A percentile compares a stretch with the other conserved stretches of the same genome.
Conservation (phyloP, 208 protist species). For the Acanthamoeba healyi region DNA sequence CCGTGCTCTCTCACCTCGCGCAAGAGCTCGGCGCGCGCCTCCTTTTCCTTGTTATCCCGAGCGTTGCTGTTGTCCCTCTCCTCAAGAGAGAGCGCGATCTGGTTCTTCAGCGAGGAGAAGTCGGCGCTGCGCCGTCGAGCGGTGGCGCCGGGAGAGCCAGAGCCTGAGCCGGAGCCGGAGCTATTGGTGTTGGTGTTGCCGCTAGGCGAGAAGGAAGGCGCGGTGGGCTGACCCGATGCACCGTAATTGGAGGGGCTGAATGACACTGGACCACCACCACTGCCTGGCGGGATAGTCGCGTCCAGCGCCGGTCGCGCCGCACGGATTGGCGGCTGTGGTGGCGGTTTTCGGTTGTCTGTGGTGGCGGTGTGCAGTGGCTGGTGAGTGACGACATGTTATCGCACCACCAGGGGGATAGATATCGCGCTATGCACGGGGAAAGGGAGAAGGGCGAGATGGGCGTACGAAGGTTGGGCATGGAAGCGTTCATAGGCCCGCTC, state of each 20-base stretch:
- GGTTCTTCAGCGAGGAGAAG: conserved; percentile 18
- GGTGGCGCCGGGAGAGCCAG: not conserved
- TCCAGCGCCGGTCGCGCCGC: not conserved
- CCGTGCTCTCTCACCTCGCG: not conserved
- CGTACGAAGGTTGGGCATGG: not conserved
- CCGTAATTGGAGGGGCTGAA: not conserved
- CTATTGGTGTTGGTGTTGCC: too few species aligned
- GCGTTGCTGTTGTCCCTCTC: not conserved
- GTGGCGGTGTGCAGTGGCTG: too few species aligned
- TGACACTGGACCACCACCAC: not conserved
- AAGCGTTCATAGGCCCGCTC: not conserved
- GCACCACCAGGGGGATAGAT: too few species aligned
- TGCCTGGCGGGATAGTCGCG: not conserved
- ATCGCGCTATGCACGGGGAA: too few species aligned
- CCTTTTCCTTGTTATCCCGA: too few species aligned
- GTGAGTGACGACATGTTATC: too few species aligned
- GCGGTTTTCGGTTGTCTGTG: not conserved
- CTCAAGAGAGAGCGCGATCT: conserved; percentile 1
- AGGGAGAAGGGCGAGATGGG: too few species aligned
- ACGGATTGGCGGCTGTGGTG: not conserved
- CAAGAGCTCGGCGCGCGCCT: not conserved
- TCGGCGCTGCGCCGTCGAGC: not conserved
- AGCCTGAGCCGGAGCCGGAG: too few species aligned
- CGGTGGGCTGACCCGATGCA: too few species aligned
- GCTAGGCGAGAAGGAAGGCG: too few species aligned